Base-by-base conservation (phyloP, 208 protist genomes). In the Phytomonas serpens region DNA sequence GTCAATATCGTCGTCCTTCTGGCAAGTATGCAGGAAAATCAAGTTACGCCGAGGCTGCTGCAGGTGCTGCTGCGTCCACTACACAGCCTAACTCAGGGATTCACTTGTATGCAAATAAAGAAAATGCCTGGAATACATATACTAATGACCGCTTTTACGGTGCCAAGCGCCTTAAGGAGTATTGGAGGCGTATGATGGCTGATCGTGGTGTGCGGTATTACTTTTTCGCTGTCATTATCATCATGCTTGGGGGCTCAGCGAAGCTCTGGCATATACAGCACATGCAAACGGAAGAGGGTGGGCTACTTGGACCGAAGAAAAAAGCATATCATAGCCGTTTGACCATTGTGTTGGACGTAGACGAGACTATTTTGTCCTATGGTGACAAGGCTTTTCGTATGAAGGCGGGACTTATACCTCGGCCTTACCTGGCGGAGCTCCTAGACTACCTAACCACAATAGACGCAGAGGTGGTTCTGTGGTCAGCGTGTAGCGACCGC, bases 31-130 rank as follows among this genome's bases (percentile, higher is more conserved):
- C 47, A 27, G 47, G 47, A 57, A 57, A 57, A 57, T 57, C 47
- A 19, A 57, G 47, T 57, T 57, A 57, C 16, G 47, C 19, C 6
- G 47, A 57, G 19, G 47, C 47, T 57, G 47, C 47, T 57, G 47
- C 47, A 27, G 47, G 38, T 68, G 38, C 30, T 68, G 61, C 27
- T 19, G 57, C 69, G 27, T 68, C 32, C 5, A 70, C 3, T 71
- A 63, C 33, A 70, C 47, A 27, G 5, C 64, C 31, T 27, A 69
- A 37, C 64, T 73, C 61, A 30, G 78, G 68, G n/a, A 77, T 93
- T 61, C 88, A 96, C 78, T 77, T 96, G 80, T 96, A 94, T 74
- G 88, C 91, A 4, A 93, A 92, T 77, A 96, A 94, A 79, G 88
- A 93, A 68, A 90, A 89, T 76, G 91, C 91, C 37, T 93, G 86